phyloP scores from a whole-genome alignment of 2,329 filamentous ascomycete genomes.

The Calonectria honghensis region DNA sequence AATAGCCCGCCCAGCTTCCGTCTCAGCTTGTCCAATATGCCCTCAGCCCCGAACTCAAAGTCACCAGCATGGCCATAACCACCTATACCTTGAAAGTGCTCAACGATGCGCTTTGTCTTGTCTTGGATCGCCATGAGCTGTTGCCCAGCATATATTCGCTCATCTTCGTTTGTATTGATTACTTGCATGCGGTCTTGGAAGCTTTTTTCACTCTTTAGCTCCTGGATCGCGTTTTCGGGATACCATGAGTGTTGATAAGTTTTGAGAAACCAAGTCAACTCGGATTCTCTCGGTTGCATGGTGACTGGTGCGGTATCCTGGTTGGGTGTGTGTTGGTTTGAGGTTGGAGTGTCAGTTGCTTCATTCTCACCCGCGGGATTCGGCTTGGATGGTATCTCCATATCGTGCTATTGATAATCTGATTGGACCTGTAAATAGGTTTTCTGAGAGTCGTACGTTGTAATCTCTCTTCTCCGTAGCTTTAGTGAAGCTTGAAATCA shows the following conservation, averaged over 20 bases:
- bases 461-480: neutral
- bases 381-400: neutral
- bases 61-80: neutral
- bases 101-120: neutral
- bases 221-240: neutral
- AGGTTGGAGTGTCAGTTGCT: neutral
- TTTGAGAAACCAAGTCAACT: neutral
- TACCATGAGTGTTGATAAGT: neutral
- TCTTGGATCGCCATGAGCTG: neutral
- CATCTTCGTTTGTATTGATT: neutral
- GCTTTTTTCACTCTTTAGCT: neutral
- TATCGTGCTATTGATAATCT: neutral
- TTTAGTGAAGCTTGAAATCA: neutral
- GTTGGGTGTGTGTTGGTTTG: neutral
- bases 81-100: neutral
- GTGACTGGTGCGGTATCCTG: neutral
- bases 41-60: conserved; percentile 2
- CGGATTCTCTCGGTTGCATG: neutral
- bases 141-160: neutral
- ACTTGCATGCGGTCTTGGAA: neutral
- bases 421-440: no score
- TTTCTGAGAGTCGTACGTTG: neutral
- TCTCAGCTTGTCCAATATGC: neutral
- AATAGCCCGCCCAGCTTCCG: neutral
- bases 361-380: no score